Conservation (phyloP, 129 eudicot genomes). For the Flaveria ramosissima region DNA sequence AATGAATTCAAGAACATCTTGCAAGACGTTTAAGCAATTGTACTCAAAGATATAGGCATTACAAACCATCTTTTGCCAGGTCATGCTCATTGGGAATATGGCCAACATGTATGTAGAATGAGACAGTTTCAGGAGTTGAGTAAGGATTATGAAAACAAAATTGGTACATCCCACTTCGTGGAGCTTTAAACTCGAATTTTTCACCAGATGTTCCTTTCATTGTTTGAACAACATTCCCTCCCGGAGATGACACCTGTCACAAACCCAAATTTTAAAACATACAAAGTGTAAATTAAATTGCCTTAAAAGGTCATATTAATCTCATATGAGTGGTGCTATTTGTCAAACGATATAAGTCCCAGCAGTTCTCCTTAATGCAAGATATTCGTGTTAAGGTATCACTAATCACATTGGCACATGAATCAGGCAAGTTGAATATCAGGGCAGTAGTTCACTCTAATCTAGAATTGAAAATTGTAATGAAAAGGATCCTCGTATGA, state of each 20-base stretch:
- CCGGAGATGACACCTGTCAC: slow-evolving; percentile 78
- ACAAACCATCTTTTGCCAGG: slow-evolving; percentile 97
- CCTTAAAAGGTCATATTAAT: too few species aligned
- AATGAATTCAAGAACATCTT: not conserved
- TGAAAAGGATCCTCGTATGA: not conserved
- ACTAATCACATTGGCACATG: too few species aligned
- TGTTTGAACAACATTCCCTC: slow-evolving; percentile 66
- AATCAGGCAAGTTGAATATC: too few species aligned
- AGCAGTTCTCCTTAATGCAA: too few species aligned
- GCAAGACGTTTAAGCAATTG: too few species aligned
- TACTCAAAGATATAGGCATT: not conserved
- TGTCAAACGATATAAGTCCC: not conserved
- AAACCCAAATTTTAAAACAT: slow-evolving; percentile 26
- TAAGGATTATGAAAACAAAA: slow-evolving; percentile 93
- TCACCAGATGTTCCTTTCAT: slow-evolving; percentile 89
- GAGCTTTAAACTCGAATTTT: slow-evolving; percentile 93
- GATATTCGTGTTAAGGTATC: too few species aligned
- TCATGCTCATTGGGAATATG: slow-evolving; percentile 87
- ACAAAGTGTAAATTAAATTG: not conserved
- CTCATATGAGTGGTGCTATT: not conserved
- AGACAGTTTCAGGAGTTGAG: slow-evolving; percentile 82
- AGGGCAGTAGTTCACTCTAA: not conserved
- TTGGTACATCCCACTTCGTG: slow-evolving; percentile 88
- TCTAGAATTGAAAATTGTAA: not conserved
- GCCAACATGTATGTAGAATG: slow-evolving; percentile 95